Evolutionary conservation across 441 rosid genomes (phyloP).

Genomic region (Erodium chrysanthum): DNA sequence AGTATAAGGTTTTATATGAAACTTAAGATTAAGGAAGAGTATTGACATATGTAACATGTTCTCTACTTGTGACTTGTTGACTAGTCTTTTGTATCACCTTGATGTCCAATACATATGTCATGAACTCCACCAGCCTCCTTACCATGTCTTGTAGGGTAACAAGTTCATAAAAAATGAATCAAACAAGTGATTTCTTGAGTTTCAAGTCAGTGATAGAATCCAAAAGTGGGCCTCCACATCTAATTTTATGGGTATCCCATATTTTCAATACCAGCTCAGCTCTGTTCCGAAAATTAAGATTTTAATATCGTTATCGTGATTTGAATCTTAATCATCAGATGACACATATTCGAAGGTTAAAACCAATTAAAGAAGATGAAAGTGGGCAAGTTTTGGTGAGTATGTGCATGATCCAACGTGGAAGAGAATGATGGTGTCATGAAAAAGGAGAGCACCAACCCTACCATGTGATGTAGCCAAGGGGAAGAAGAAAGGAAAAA

Average conservation of each 20-base stretch:
- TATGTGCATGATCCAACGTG: constrained; percentile 3
- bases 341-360: too few species aligned
- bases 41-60: too few species aligned
- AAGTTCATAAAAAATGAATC: neutral
- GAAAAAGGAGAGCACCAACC: constrained; percentile 7
- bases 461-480: constrained; percentile 5
- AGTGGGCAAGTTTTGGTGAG: neutral
- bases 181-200: neutral
- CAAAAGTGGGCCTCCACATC: neutral
- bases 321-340: too few species aligned
- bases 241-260: neutral
- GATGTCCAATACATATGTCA: too few species aligned
- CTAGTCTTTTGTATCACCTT: too few species aligned
- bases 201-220: neutral
- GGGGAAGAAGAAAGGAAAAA: neutral
- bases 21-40: too few species aligned
- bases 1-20: too few species aligned
- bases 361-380: neutral
- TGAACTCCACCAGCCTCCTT: neutral
- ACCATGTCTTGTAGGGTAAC: neutral
- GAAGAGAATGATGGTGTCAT: neutral
- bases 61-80: too few species aligned
- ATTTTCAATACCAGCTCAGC: neutral
- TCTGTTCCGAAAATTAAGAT: too few species aligned
- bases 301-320: too few species aligned